Evolutionary conservation across 106 monocot species (phyloP).

Genomic region (Apostasia ramifera): DNA sequence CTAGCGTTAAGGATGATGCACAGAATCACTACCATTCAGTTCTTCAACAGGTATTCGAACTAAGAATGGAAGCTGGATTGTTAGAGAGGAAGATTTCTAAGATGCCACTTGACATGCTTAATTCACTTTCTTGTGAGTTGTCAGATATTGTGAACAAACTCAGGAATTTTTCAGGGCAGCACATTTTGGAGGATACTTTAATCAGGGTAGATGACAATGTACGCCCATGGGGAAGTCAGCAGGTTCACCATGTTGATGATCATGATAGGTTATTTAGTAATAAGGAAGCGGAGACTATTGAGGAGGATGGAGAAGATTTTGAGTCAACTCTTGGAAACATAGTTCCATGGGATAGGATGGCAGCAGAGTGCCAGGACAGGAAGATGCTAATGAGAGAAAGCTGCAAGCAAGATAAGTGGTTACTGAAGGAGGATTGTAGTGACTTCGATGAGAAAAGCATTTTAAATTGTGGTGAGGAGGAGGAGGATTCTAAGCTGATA

Average conservation of each 20-base stretch:
- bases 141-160: slow-evolving; percentile 55
- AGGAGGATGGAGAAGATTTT: slow-evolving; percentile 73
- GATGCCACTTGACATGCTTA: slow-evolving; percentile 40
- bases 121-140: slow-evolving; percentile 32
- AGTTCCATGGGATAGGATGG: slow-evolving; percentile 64
- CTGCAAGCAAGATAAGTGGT: slow-evolving; percentile 70
- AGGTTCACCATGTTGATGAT: slow-evolving; percentile 31
- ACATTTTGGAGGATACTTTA: slow-evolving; percentile 32
- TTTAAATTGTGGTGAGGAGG: slow-evolving; percentile 60
- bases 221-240: slow-evolving; percentile 46
- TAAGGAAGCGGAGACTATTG: slow-evolving; percentile 65
- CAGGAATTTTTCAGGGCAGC: slow-evolving; percentile 37
- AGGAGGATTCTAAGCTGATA: slow-evolving; percentile 69
- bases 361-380: slow-evolving; percentile 42
- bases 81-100: slow-evolving; percentile 66
- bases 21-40: slow-evolving; percentile 31
- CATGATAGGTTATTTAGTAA: slow-evolving; percentile 42
- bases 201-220: slow-evolving; percentile 44
- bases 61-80: slow-evolving; percentile 38
- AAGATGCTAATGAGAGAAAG: slow-evolving; percentile 58
- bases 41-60: slow-evolving; percentile 66
- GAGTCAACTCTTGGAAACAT: slow-evolving; percentile 49
- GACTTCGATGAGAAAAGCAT: slow-evolving; percentile 92
- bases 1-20: slow-evolving; percentile 36
- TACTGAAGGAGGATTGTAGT: slow-evolving; percentile 61